Evolutionary conservation across 305 asterid species (phyloP).

Genomic region (Stenogyne calaminthoides): DNA sequence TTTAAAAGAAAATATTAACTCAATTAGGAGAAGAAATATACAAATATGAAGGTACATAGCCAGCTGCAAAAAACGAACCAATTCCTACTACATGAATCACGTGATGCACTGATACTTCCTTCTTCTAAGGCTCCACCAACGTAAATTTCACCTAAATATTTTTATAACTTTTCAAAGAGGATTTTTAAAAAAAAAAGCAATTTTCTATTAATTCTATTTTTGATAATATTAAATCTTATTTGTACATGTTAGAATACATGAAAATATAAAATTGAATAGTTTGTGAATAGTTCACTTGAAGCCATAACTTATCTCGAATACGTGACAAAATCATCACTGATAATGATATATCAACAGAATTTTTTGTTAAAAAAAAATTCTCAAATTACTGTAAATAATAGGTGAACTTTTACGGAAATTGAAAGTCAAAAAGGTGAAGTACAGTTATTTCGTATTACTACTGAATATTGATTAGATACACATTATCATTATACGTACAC

Average conservation of each 20-base stretch:
- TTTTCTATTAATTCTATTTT: too few relatives aligned
- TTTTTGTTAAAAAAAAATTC: background rate
- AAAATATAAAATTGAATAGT: background rate
- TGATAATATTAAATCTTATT: background rate
- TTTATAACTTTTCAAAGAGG: background rate
- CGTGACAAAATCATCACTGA: background rate
- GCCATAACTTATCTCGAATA: background rate
- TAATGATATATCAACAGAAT: background rate
- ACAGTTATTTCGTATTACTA: background rate
- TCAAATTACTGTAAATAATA: background rate
- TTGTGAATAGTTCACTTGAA: background rate
- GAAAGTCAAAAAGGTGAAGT: conserved; percentile 19
- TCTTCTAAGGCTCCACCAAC: background rate
- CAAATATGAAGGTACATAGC: background rate
- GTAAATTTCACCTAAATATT: background rate
- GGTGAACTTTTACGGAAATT: background rate
- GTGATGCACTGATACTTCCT: conserved; percentile 27
- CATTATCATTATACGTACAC: background rate
- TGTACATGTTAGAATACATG: background rate
- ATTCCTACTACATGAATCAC: conserved; percentile 33
- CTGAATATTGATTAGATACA: conserved; percentile 3
- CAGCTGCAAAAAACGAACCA: conserved; percentile 16
- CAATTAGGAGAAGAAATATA: conserved; percentile 12
- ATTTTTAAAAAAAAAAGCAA: background rate
- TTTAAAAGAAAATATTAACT: background rate